These are phyloP conservation scores for Nitzschia sp. DNA, from an alignment of 108 stramenopile species.

Conservation along the genomic window DNA sequence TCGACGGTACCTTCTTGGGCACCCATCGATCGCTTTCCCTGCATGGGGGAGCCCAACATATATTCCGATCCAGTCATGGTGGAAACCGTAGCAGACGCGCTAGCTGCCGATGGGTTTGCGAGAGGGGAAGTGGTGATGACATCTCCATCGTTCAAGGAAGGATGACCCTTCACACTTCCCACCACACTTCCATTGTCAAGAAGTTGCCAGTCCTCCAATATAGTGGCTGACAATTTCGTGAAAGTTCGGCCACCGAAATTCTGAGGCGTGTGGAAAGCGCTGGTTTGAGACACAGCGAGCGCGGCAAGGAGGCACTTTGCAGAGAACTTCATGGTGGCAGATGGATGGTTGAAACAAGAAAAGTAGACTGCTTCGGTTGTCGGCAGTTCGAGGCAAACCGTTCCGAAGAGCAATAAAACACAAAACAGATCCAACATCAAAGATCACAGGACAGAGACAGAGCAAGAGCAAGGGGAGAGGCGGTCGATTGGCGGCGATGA, in stretches of 20 bases:
- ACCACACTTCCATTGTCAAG: conserved; percentile 40
- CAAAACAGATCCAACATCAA: no score
- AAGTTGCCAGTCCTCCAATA: conserved; percentile 35
- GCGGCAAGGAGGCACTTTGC: conserved; percentile 9
- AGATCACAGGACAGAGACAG: no score
- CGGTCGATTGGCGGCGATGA: no score
- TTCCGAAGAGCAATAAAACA: no score
- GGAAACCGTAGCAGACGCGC: conserved; percentile 10
- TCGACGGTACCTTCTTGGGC: conserved; percentile 17
- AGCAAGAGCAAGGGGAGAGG: no score
- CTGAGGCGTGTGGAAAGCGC: conserved; percentile 22
- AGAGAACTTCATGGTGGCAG: conserved; percentile 28
- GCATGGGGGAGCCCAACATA: conserved; percentile 26
- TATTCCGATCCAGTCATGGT: conserved; percentile 38
- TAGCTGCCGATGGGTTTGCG: conserved; percentile 15
- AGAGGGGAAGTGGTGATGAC: conserved; percentile 39
- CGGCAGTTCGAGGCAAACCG: no score
- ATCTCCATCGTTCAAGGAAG: conserved; percentile 31
- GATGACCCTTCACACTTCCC: conserved; percentile 32
- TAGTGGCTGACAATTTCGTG: conserved; percentile 22
- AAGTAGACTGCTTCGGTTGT: no score
- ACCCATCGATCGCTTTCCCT: neutral
- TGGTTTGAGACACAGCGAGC: conserved; percentile 2
- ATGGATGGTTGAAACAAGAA: no score
- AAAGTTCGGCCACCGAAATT: neutral